These are phyloP conservation scores for Candida ponderosae DNA, from an alignment of 805 yeast genomes.

Conservation along the genomic window DNA sequence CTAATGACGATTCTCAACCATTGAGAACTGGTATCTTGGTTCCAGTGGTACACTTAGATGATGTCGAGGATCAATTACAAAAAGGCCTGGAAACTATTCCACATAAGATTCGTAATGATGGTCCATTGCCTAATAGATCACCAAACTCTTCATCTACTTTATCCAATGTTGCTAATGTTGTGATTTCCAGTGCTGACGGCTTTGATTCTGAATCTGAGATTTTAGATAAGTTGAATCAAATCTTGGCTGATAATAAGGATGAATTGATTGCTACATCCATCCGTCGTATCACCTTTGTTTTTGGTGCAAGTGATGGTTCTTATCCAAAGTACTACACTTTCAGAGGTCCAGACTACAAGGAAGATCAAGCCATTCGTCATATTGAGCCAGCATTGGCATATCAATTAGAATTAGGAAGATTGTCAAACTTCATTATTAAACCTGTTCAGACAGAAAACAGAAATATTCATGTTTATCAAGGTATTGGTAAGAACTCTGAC, in stretches of 20 bases:
- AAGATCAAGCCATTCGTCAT: conserved; percentile 92
- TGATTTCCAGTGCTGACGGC: conserved; percentile 68
- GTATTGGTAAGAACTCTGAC: conserved; percentile 87
- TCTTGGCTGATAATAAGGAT: conserved; percentile 59
- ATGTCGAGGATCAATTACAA: conserved; percentile 72
- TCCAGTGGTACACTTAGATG: conserved; percentile 79
- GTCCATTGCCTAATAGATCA: conserved; percentile 45
- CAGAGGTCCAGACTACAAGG: conserved; percentile 78
- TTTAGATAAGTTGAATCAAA: conserved; percentile 51
- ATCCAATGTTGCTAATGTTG: conserved; percentile 77
- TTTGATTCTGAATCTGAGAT: conserved; percentile 64
- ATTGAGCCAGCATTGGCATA: conserved; percentile 97
- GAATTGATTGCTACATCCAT: conserved; percentile 66
- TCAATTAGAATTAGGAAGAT: conserved; percentile 91
- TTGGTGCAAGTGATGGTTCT: conserved; percentile 75
- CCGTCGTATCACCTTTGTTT: conserved; percentile 89
- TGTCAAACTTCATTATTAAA: conserved; percentile 90
- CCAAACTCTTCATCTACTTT: conserved; percentile 29
- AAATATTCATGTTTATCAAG: conserved; percentile 96
- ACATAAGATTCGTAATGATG: conserved; percentile 29
- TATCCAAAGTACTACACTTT: conserved; percentile 96
- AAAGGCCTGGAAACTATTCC: conserved; percentile 72
- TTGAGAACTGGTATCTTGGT: conserved; percentile 79
- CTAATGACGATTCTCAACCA: conserved; percentile 59
- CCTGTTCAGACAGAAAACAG: conserved; percentile 95